A percentile compares a stretch with the other conserved stretches of the same genome.
Evolutionary conservation across 1,284 basidiomycete species (phyloP).

Genomic region (Entoloma clypeatum): DNA sequence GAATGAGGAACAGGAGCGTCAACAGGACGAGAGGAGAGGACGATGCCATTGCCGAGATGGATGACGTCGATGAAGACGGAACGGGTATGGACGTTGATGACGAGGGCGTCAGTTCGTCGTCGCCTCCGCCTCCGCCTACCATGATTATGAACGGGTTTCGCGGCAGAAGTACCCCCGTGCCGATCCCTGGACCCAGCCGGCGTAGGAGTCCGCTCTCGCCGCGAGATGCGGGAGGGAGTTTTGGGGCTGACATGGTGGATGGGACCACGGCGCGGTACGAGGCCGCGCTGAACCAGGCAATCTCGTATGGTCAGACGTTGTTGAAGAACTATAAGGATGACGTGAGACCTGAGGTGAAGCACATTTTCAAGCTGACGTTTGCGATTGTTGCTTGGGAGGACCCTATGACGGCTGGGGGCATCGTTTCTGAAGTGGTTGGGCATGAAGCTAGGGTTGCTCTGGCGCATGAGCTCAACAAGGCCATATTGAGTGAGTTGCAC

Average conservation of each 20-base stretch:
- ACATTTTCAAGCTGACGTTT: constrained; percentile 67
- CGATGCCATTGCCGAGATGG: constrained; percentile 18
- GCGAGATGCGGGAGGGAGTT: constrained; percentile 18
- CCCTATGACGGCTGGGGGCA: constrained; percentile 60
- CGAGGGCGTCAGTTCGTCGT: constrained; percentile 24
- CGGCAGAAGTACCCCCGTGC: constrained; percentile 9
- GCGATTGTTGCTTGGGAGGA: constrained; percentile 76
- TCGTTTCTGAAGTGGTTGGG: constrained; percentile 62
- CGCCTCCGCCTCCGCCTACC: constrained; percentile 12
- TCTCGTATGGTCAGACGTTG: constrained; percentile 67
- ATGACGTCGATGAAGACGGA: constrained; percentile 48
- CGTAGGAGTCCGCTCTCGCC: constrained; percentile 13
- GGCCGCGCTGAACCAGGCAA: constrained; percentile 56
- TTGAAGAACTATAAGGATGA: constrained; percentile 65
- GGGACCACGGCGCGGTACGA: constrained; percentile 43
- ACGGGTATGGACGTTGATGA: constrained; percentile 55
- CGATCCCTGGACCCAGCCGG: constrained; percentile 5
- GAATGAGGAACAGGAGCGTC: constrained; percentile 31
- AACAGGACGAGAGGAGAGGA: constrained; percentile 13
- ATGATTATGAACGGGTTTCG: constrained; percentile 18
- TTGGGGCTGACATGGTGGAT: too few species aligned
- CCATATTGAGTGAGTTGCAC: constrained; percentile 76
- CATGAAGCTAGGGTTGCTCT: constrained; percentile 60
- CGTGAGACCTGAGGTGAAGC: constrained; percentile 54
- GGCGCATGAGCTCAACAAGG: constrained; percentile 75